Base-by-base conservation (phyloP, 2,329 filamentous ascomycete species). In the Penicillium brasilianum region DNA sequence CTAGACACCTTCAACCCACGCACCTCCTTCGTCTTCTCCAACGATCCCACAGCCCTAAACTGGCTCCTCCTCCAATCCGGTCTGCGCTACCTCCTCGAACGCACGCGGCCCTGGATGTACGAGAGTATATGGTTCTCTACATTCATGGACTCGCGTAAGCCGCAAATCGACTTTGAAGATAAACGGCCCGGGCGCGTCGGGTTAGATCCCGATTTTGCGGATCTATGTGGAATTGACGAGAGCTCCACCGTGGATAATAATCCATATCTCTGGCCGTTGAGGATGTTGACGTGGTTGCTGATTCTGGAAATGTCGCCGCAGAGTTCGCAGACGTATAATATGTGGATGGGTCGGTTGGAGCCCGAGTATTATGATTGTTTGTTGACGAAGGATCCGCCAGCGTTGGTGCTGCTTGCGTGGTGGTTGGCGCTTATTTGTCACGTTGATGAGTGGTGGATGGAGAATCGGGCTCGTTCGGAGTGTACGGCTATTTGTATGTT, bases 401-500 rank as follows among this genome's bases (percentile, higher is more conserved):
- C 74, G 11, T 44, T 77, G 51, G 57, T 78, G 4, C 62, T 78
- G 32, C 61, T 78, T n/a, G 69, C 68, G 32, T 72, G 72, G 67
- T 78, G 76, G 76, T 64, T 77, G 58, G 73, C 64, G 7, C 67
- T 74, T 28, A 69, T 73, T 66, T 69, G 65, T 30, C 66, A 60
- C 44, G 54, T 64, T 43, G 62, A 66, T 8, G 39, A 71, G 18
- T 75, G 70, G 67, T 78, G 74, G 75, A 63, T 73, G 41, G 66
- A 72, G 41, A 66, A 66, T 30, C 62, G 76, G 36, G 68, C 72
- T 4, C 62, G 68, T 1, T 73, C 74, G 1, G 76, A 78, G 62
- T 77, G 75, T 58, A 65, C 67, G 7, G 76, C 76, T 34, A 74
- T 78, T 14, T 77, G 74, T 57, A 77, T 75, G 72, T 73, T 69